Base-by-base conservation (phyloP, 345 rosid species). In the Eucalyptus albens region DNA sequence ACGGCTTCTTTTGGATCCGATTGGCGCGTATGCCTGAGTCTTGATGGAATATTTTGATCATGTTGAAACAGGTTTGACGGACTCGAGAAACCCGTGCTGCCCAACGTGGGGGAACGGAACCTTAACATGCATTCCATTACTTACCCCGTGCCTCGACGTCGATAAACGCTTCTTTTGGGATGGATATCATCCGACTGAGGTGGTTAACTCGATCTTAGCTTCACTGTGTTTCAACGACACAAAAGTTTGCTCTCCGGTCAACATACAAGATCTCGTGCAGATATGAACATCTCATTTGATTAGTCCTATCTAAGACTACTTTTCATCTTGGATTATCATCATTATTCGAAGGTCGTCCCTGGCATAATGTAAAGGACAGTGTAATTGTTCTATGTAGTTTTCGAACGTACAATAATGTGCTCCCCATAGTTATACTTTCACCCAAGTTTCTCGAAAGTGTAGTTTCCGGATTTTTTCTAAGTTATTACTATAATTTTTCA, bases 21-120 rank as follows among this genome's bases (percentile, higher is more conserved):
- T 10, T 6, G 27, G 47, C 83, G 8, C 8, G 5, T 40, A 44
- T 2, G 40, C 27, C 29, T 22, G 83, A 22, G 47, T 40, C 83
- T 24, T 37, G 16, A 12, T 77, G 12, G 17, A 40, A 21, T 40
- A 33, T 83, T 8, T 21, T 33, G 45, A 44, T 45, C 45, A 11
- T 27, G 5, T 33, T 33, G 19, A 45, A 33, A 40, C 88, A 94
- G 94, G 95, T 5, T 88, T 92, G 8, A 15, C 29, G 40, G 95
- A 94, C 55, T 24, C 93, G 26, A 91, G 89, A 47, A 91, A 95
- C 90, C 92, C 94, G 5, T 93, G 96, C 37, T 93, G 97, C 89
- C 56, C 4, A 10, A 67, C 96, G 1, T 95, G 93, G 96, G 82
- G 50, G 15, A 92, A 95, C 77, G 97, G 97, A 87, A 94, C 92